Conservation (phyloP, 2,329 filamentous ascomycete species). For the Dactylonectria macrodidyma region DNA sequence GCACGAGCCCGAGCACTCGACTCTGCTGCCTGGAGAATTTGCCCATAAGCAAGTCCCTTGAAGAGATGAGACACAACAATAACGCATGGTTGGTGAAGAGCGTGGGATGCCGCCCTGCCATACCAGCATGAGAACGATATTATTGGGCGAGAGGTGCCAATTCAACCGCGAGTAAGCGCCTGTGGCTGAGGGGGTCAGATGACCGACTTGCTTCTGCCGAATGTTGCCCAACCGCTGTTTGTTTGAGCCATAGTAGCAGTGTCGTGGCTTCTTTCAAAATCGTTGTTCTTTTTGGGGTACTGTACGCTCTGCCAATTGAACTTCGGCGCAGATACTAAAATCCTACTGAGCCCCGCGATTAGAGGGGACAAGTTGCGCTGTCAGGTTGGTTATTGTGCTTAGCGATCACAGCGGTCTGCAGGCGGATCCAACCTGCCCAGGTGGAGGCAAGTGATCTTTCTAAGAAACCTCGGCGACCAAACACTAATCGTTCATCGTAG, state of each 20-base stretch:
- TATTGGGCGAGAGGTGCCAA: background rate
- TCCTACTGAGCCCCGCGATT: no score
- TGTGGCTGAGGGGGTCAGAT: background rate
- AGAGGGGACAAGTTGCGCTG: no score
- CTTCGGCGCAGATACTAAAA: no score
- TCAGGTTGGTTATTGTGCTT: no score
- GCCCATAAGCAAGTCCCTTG: background rate
- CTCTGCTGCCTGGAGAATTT: slow-evolving; percentile 6
- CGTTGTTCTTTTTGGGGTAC: no score
- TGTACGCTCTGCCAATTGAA: no score
- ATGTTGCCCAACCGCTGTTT: background rate
- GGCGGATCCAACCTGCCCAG: no score
- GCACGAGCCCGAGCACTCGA: background rate
- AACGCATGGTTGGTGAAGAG: background rate
- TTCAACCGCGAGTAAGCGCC: background rate
- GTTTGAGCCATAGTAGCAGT: no score
- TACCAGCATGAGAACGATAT: slow-evolving; percentile 2
- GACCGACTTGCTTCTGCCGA: background rate
- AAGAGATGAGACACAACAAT: background rate
- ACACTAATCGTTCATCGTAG: background rate
- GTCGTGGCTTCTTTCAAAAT: no score
- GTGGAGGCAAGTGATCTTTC: no score
- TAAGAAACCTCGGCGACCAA: background rate
- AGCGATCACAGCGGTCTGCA: no score
- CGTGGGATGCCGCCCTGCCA: background rate